phyloP scores from a whole-genome alignment of 495 filamentous ascomycete genomes.

The Mytilinidion resinicola region DNA sequence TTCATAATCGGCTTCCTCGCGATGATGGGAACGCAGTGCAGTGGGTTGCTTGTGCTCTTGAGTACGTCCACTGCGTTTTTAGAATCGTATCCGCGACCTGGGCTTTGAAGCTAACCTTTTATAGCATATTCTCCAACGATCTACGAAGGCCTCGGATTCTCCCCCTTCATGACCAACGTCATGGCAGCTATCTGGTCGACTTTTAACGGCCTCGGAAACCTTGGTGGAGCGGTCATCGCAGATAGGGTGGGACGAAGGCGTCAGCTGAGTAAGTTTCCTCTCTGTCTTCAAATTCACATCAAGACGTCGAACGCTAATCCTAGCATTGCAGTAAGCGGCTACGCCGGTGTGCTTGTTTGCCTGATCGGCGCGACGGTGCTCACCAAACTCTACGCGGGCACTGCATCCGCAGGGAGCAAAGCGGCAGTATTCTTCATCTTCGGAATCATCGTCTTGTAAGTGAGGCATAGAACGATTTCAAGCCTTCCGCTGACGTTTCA shows the following conservation, averaged over 20 bases:
- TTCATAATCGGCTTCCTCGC: neutral
- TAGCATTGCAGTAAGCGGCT: neutral
- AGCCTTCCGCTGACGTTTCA: neutral
- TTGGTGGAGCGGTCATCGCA: neutral
- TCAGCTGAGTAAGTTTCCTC: neutral
- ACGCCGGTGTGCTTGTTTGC: neutral
- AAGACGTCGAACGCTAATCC: no score
- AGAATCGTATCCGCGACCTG: neutral
- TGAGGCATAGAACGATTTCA: neutral
- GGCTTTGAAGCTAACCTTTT: neutral
- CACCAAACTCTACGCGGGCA: neutral
- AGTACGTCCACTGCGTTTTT: neutral
- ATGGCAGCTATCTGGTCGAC: neutral
- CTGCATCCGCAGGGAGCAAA: neutral
- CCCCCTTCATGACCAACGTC: neutral
- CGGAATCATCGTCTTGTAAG: neutral
- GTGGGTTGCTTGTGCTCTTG: neutral
- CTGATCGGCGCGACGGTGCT: neutral
- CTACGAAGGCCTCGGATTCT: neutral
- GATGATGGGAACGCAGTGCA: neutral
- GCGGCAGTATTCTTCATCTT: neutral
- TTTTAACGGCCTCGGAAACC: neutral
- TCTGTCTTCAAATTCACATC: no score
- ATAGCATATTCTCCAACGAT: neutral
- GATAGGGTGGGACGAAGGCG: neutral